Percentiles rank a stretch among this genome's conserved stretches.
phyloP scores from a whole-genome alignment of 1,284 basidiomycete genomes.

The Thelephora terrestris region DNA sequence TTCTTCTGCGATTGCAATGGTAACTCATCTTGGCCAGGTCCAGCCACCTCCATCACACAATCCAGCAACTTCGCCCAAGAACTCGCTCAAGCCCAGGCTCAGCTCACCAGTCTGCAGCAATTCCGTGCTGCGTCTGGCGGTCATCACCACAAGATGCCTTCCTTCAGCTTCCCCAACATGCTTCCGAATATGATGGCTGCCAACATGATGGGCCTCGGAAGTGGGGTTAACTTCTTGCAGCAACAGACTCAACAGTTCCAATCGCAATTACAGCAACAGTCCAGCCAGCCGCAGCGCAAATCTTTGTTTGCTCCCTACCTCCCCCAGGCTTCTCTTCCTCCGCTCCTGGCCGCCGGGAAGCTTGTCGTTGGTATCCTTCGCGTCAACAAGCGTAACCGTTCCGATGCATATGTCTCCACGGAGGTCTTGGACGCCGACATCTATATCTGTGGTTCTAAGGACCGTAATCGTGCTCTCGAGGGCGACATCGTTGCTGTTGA shows the following conservation, averaged over 20 bases:
- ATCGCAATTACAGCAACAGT: constrained; percentile 84
- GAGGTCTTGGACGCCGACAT: constrained; percentile 98
- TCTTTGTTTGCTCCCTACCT: constrained; percentile 98
- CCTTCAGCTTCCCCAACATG: constrained; percentile 97
- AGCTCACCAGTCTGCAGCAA: constrained; percentile 92
- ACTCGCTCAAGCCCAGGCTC: constrained; percentile 91
- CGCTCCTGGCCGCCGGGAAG: constrained; percentile 95
- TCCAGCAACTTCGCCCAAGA: constrained; percentile 64
- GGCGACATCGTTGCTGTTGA: constrained; percentile 99
- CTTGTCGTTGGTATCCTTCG: constrained; percentile 95
- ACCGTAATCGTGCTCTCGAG: constrained; percentile 96
- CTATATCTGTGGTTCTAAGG: constrained; percentile 97
- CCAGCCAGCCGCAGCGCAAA: constrained; percentile 89
- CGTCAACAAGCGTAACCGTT: constrained; percentile 98
- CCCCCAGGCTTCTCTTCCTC: constrained; percentile 94
- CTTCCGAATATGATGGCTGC: constrained; percentile 91
- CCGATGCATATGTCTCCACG: constrained; percentile 98
- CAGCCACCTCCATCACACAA: constrained; percentile 57
- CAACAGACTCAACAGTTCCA: constrained; percentile 87
- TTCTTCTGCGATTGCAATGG: too few species aligned
- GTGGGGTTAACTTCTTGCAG: constrained; percentile 70
- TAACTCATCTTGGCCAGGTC: constrained; percentile 46
- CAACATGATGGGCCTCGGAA: constrained; percentile 84
- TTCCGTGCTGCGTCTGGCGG: constrained; percentile 94
- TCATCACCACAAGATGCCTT: constrained; percentile 94